These are phyloP conservation scores for Penicillium sp. DNA, from an alignment of 2,329 filamentous ascomycete species.

Conservation along the genomic window DNA sequence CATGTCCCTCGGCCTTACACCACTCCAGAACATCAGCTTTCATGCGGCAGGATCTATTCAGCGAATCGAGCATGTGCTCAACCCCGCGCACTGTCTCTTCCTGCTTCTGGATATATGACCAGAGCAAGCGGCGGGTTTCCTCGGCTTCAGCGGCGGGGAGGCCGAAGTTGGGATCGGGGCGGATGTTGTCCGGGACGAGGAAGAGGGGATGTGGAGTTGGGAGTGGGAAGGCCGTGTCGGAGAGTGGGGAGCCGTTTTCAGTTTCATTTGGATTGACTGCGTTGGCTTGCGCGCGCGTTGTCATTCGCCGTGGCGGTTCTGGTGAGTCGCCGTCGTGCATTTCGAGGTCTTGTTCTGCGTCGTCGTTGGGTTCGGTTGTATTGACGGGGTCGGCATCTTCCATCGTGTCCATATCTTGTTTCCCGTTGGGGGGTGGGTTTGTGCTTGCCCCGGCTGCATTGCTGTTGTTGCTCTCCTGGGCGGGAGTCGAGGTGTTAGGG, in stretches of 20 bases:
- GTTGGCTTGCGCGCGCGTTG: conserved; percentile 45
- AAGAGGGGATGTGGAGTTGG: conserved; percentile 56
- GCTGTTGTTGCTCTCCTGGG: conserved; percentile 4
- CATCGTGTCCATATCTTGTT: conserved; percentile 14
- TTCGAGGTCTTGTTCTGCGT: conserved; percentile 31
- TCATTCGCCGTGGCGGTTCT: conserved; percentile 47
- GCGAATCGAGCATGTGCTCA: conserved; percentile 54
- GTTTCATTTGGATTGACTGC: conserved; percentile 31
- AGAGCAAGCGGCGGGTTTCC: conserved; percentile 59
- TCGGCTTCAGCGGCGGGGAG: conserved; percentile 60
- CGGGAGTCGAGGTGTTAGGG: conserved; percentile 16
- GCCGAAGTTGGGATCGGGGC: conserved; percentile 56
- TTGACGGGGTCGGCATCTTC: conserved; percentile 12
- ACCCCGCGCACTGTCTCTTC: conserved; percentile 61
- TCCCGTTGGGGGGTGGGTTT: conserved; percentile 8
- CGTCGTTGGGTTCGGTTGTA: conserved; percentile 21
- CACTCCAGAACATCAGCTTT: conserved; percentile 58
- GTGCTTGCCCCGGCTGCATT: background rate
- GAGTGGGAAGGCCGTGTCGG: conserved; percentile 33
- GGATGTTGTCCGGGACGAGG: conserved; percentile 50
- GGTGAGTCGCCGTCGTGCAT: conserved; percentile 38
- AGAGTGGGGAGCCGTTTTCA: conserved; percentile 27
- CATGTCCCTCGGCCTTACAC: conserved; percentile 62
- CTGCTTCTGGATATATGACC: conserved; percentile 64
- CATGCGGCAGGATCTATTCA: conserved; percentile 59